A percentile compares a stretch with the other conserved stretches of the same genome.
phyloP scores from a whole-genome alignment of 345 rosid genomes.

The Linum trigynum region DNA sequence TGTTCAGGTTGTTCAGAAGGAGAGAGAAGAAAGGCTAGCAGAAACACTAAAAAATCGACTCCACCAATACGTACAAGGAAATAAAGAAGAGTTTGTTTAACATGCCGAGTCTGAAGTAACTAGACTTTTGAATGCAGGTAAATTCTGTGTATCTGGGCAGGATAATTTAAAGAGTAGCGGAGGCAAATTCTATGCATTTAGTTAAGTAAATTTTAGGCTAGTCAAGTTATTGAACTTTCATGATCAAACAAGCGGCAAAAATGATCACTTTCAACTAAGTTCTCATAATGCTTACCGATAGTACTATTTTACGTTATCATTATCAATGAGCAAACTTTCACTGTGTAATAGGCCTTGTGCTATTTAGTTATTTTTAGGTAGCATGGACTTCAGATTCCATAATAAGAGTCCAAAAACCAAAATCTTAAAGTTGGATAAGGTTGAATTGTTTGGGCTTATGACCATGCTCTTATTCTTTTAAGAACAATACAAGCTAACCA shows the following conservation, averaged over 20 bases:
- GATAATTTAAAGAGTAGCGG: background rate
- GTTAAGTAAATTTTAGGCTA: too few species aligned
- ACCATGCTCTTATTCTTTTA: too few species aligned
- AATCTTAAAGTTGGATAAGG: too few species aligned
- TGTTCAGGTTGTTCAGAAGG: conserved; percentile 80
- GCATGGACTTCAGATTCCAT: background rate
- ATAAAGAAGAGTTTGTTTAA: conserved; percentile 56
- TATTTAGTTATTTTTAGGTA: background rate
- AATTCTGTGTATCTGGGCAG: conserved; percentile 2
- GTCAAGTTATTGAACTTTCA: background rate
- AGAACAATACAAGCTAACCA: too few species aligned
- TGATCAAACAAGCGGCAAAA: background rate
- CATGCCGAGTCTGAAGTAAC: conserved; percentile 76
- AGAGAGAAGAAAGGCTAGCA: conserved; percentile 91
- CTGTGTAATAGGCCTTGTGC: background rate
- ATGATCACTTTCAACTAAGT: background rate
- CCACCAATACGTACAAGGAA: conserved; percentile 59
- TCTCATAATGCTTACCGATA: background rate
- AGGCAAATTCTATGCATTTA: background rate
- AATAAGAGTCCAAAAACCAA: background rate
- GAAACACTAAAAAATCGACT: conserved; percentile 62
- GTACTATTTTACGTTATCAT: background rate
- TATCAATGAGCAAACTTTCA: background rate
- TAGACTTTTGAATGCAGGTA: conserved; percentile 87
- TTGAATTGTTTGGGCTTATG: too few species aligned